A percentile compares a stretch with the other conserved stretches of the same genome.
These are phyloP conservation scores for Sarocladiaceae sp. DNA, from an alignment of 2,329 filamentous ascomycete genomes.

Conservation along the genomic window DNA sequence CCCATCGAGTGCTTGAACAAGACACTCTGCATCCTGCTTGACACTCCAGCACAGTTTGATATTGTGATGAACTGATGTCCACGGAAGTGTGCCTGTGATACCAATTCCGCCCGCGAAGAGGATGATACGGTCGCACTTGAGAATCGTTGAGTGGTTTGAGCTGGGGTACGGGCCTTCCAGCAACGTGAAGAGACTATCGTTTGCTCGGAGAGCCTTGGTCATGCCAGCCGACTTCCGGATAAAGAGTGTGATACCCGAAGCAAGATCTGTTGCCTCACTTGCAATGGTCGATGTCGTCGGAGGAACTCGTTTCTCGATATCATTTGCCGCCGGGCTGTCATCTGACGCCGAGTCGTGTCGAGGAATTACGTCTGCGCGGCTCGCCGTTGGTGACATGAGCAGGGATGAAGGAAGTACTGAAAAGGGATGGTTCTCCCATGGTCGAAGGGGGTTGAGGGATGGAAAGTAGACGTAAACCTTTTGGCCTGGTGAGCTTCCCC, in stretches of 20 bases:
- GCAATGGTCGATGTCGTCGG: neutral
- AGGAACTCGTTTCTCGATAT: neutral
- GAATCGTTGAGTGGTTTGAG: conserved; percentile 14
- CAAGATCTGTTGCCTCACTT: neutral
- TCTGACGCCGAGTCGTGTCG: neutral
- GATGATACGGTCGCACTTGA: conserved; percentile 30
- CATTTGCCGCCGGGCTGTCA: neutral
- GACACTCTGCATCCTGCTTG: conserved; percentile 17
- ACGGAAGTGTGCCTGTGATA: conserved; percentile 38
- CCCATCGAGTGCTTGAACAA: conserved; percentile 26
- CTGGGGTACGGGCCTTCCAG: conserved; percentile 35
- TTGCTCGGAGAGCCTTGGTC: conserved; percentile 25
- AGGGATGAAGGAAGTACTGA: conserved; percentile 30
- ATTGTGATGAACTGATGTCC: conserved; percentile 26
- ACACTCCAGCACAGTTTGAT: conserved; percentile 33
- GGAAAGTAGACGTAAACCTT: conserved; percentile 48
- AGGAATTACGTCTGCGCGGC: neutral
- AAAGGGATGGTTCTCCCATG: conserved; percentile 54
- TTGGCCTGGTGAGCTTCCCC: conserved; percentile 23
- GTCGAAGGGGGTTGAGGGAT: conserved; percentile 28
- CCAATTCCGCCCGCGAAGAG: conserved; percentile 45
- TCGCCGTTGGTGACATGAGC: conserved; percentile 10
- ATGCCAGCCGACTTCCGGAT: conserved; percentile 30
- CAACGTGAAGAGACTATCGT: conserved; percentile 27
- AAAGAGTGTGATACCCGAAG: conserved; percentile 28